Percentiles rank a stretch among this genome's conserved stretches.
Evolutionary conservation across 2,329 filamentous ascomycete species (phyloP).

Genomic region (Plectosphaerella cucumerina): DNA sequence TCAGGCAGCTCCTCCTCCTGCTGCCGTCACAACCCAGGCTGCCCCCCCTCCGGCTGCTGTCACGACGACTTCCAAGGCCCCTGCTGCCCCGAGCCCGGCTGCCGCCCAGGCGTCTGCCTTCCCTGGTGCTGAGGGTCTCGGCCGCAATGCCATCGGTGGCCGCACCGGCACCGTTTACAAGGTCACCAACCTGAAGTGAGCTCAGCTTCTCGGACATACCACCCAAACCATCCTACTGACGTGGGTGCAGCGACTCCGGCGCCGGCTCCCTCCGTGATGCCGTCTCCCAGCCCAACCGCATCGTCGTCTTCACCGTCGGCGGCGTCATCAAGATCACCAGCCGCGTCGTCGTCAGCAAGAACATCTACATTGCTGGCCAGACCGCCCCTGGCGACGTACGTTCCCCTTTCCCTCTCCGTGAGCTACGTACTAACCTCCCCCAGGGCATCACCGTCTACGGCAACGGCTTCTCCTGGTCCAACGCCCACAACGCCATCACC

Average conservation of each 20-base stretch:
- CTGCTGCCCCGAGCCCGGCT: background rate
- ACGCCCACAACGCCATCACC: constrained; percentile 47
- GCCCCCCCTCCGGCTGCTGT: background rate
- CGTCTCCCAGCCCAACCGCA: constrained; percentile 41
- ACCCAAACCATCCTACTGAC: background rate
- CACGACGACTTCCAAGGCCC: background rate
- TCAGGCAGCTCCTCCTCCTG: too few species aligned
- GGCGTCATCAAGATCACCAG: constrained; percentile 43
- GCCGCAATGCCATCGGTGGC: constrained; percentile 39
- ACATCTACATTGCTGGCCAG: constrained; percentile 45
- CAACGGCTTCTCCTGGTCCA: constrained; percentile 48
- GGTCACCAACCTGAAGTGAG: constrained; percentile 39
- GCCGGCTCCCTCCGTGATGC: constrained; percentile 46
- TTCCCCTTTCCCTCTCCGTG: constrained; percentile 46
- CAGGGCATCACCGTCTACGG: constrained; percentile 46
- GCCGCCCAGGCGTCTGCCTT: constrained; percentile 30
- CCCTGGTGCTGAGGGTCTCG: constrained; percentile 46
- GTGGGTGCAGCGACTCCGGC: constrained; percentile 34
- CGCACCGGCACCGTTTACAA: constrained; percentile 41
- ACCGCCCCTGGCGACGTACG: constrained; percentile 44
- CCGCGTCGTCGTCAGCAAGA: constrained; percentile 40
- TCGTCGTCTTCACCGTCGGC: constrained; percentile 44
- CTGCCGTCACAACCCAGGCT: background rate
- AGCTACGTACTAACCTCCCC: constrained; percentile 27
- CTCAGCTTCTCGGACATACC: background rate